A percentile compares a stretch with the other conserved stretches of the same genome.
phyloP scores from a whole-genome alignment of 1,139 yeast species.

The Kurtzmaniella quercitrusa region DNA sequence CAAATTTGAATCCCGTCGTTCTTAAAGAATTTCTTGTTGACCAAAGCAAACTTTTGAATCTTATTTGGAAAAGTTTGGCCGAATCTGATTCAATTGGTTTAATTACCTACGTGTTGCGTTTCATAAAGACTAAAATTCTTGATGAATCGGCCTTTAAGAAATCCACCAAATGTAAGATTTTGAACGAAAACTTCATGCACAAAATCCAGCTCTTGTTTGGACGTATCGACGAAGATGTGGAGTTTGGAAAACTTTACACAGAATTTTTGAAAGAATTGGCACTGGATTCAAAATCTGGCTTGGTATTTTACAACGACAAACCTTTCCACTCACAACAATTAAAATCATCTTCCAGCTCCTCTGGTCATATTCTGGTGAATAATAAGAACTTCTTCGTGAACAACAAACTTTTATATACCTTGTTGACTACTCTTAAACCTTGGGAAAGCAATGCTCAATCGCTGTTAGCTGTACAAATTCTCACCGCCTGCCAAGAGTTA shows the following conservation, averaged over 20 bases:
- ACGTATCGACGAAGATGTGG: slow-evolving; percentile 22
- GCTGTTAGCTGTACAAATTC: slow-evolving; percentile 48
- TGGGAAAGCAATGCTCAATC: slow-evolving; percentile 72
- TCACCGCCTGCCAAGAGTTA: slow-evolving; percentile 61
- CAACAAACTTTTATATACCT: slow-evolving; percentile 63
- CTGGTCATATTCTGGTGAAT: slow-evolving; percentile 25
- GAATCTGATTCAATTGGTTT: slow-evolving; percentile 51
- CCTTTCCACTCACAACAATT: slow-evolving; percentile 11
- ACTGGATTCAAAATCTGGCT: slow-evolving; percentile 54
- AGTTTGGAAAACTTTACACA: slow-evolving; percentile 27
- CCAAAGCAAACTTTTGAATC: slow-evolving; percentile 53
- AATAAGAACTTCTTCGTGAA: slow-evolving; percentile 51
- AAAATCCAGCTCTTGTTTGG: slow-evolving; percentile 54
- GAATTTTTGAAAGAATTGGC: slow-evolving; percentile 43
- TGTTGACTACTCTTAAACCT: slow-evolving; percentile 68
- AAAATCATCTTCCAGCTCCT: slow-evolving; percentile 20
- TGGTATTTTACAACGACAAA: slow-evolving; percentile 58
- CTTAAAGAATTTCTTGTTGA: slow-evolving; percentile 63
- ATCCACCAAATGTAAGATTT: slow-evolving; percentile 67
- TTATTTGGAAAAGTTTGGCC: slow-evolving; percentile 60
- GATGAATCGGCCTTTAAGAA: slow-evolving; percentile 61
- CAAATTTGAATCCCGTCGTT: slow-evolving; percentile 44
- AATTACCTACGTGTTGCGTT: slow-evolving; percentile 38
- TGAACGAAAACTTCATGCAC: slow-evolving; percentile 73
- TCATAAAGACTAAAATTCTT: slow-evolving; percentile 50